Evolutionary conservation across 306 rosid species (phyloP), one percentile per base, ranked within the genome.

Genomic region (Carpinus fangiana): DNA sequence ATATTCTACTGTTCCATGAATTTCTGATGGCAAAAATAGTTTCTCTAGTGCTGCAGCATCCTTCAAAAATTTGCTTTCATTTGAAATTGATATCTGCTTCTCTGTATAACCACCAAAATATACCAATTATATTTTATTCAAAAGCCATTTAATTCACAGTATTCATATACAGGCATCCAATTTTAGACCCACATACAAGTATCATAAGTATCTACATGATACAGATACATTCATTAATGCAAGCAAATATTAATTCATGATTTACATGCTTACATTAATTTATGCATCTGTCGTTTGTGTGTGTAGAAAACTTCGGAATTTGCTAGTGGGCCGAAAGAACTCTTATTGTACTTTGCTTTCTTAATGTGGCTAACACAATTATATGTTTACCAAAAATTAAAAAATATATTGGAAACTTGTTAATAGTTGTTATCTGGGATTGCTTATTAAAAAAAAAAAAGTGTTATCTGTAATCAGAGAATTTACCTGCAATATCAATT

Each of bases 41-140:
- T 89, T 95, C 77, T 87, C 76, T 72, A 95, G 91, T 79, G 87
- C 75, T 66, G 82, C 67, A 74, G 80, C 82, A 80, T 89, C 94
- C 74, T 72, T 65, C 7, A 83, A 74, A 78, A 73, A 83, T 69
- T 71, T 84, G 4, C 80, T 81, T 77, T 87, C 53, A 36, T 78
- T 81, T 61, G 73, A 65, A 14, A 70, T 47, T 47, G 72, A 76
- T 23, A 78, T 83, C 76, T 71, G 75, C 70, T 5, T 79, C 75
- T 86, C 96, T 88, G 93, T 59, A 69, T 11, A 68, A 3, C 71
- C 67, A 83, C 7, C 64, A 79, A 38, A 71, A 43, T 18, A n/a
- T 41, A 66, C 16, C 7, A 13, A 14, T 12, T 4, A 31, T 2
- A 4, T 28, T 28, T 62, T 26, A 9, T 62, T 62, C 36, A 14